A percentile compares a stretch with the other conserved stretches of the same genome.
Conservation (phyloP, 768 basidiomycete species). For the Lactifluus rugatus region DNA sequence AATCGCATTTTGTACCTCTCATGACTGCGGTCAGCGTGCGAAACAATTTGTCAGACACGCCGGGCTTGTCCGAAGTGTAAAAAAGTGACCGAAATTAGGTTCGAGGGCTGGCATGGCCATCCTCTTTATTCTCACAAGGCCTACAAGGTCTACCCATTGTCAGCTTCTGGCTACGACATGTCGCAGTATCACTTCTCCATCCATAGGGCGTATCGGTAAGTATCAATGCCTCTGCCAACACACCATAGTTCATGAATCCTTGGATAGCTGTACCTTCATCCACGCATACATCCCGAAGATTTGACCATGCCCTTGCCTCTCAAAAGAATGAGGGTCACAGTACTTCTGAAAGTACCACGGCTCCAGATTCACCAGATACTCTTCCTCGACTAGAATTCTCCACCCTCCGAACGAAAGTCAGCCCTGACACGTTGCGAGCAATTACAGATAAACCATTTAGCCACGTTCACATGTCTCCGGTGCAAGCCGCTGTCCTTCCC, state of each 20-base stretch:
- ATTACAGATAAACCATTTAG: constrained; percentile 56
- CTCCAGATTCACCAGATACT: background rate
- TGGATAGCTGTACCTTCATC: constrained; percentile 7
- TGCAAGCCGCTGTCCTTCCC: constrained; percentile 71
- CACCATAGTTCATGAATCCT: background rate
- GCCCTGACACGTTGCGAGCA: constrained; percentile 40
- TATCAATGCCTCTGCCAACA: background rate
- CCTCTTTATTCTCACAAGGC: background rate
- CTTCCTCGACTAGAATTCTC: constrained; percentile 22
- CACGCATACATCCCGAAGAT: constrained; percentile 3
- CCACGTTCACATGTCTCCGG: constrained; percentile 63
- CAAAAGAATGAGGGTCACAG: background rate
- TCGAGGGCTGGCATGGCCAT: background rate
- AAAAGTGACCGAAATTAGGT: too few species aligned
- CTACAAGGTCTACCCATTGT: background rate
- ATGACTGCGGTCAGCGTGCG: too few species aligned
- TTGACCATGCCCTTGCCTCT: constrained; percentile 13
- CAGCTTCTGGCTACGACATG: background rate
- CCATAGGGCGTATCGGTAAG: background rate
- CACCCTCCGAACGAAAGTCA: constrained; percentile 27
- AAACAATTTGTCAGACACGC: background rate
- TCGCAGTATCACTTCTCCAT: background rate
- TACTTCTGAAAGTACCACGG: background rate
- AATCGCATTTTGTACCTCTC: too few species aligned
- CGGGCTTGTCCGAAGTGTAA: background rate